Base-by-base conservation (phyloP, 1,284 basidiomycete species). In the Wallemia hederae region DNA sequence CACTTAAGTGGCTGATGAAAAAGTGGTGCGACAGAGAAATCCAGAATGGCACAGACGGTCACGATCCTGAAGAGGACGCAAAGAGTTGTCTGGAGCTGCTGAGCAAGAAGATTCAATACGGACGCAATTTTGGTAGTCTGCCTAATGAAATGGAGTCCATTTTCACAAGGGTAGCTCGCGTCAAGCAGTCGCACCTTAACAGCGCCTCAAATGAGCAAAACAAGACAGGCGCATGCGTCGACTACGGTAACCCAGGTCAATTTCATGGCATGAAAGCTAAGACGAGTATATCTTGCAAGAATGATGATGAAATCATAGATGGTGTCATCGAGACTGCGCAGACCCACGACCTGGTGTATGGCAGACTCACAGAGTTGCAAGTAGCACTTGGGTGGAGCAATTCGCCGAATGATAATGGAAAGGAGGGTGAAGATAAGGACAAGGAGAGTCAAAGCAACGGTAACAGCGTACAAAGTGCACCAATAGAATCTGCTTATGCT, bases 21-120 rank as follows among this genome's bases (percentile, higher is more conserved):
- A 88, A 85, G 68, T 92, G 87, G 85, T 81, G 86, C 60, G 78
- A 77, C 3, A 77, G 81, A 59, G 83, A 86, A 64, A 94, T 96
- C 59, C 90, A 96, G 70, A 78, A 56, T 15, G 61, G 80, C 0
- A 80, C 80, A 29, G 79, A 80, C 0, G 90, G 90, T 0, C 89
- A 94, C 69, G 84, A 92, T 66, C 85, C 87, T 1, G 83, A 86
- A 66, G 89, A 94, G 69, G 90, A 94, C 65, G 89, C 90, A 0
- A 74, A 80, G 14, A 83, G 89, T 0, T 90, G 87, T 66, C 65
- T 87, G 17, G 87, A 91, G 62, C 72, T 94, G 24, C 69, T 94
- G 24, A 76, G 77, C 67, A 80, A 82, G 68, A 94, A 94, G 70
- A 67, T 92, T 22, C 75, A 78, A 56, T 75, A 81, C 64, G 86